A percentile compares a stretch with the other conserved stretches of the same genome.
These are phyloP conservation scores for Firmiana major DNA, from an alignment of 345 rosid genomes.

Conservation along the genomic window DNA sequence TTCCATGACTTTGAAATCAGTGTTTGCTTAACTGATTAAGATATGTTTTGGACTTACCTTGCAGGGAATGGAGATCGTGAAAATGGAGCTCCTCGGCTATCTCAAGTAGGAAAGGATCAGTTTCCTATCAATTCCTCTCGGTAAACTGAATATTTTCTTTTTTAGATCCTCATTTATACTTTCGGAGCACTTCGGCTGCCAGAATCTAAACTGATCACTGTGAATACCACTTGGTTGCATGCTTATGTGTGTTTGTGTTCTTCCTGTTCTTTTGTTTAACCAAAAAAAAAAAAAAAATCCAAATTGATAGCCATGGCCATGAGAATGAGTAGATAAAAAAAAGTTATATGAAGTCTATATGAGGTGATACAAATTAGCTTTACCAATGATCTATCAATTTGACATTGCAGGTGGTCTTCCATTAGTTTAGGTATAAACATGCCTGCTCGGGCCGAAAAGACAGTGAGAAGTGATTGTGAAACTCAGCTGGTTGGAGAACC, in stretches of 20 bases:
- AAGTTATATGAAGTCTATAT: background rate
- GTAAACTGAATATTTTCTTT: slow-evolving; percentile 34
- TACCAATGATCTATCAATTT: background rate
- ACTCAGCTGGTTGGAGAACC: slow-evolving; percentile 82
- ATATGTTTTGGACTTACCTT: slow-evolving; percentile 11
- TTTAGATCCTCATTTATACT: background rate
- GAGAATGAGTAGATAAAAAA: background rate
- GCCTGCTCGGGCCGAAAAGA: slow-evolving; percentile 76
- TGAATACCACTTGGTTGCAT: background rate
- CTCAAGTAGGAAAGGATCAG: slow-evolving; percentile 46
- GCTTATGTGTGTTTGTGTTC: background rate
- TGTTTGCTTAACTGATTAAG: slow-evolving; percentile 16
- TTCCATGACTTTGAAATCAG: slow-evolving; percentile 12
- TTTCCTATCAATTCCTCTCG: slow-evolving; percentile 54
- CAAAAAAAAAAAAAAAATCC: background rate
- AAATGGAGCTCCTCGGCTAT: slow-evolving; percentile 9
- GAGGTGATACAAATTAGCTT: background rate
- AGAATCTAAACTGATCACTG: background rate
- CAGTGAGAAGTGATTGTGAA: slow-evolving; percentile 62
- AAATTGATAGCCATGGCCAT: no score
- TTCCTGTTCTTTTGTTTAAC: background rate
- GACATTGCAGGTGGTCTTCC: slow-evolving; percentile 55
- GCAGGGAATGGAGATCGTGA: slow-evolving; percentile 48
- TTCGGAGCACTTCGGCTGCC: background rate
- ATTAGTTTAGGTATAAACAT: slow-evolving; percentile 68